Evolutionary conservation across 306 rosid species (phyloP).

Genomic region (Dryas drummondii): DNA sequence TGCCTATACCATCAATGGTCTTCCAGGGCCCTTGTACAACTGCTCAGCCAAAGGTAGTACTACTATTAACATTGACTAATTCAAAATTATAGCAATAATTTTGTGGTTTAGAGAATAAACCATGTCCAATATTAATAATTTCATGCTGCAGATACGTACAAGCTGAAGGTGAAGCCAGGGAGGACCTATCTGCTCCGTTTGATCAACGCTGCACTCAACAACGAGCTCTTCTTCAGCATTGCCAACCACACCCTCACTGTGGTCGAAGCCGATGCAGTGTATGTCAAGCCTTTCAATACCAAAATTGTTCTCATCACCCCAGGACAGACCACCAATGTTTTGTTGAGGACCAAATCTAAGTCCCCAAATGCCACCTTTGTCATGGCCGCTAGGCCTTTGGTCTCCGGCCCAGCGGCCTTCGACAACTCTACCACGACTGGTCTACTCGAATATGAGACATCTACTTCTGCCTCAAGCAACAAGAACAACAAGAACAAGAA

Average conservation of each 20-base stretch:
- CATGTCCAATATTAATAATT: neutral
- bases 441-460: conserved; percentile 49
- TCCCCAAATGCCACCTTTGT: conserved; percentile 49
- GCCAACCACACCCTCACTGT: conserved; percentile 69
- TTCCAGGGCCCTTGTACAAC: conserved; percentile 59
- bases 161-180: conserved; percentile 65
- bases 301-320: conserved; percentile 59
- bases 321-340: conserved; percentile 66
- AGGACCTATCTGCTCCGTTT: conserved; percentile 56
- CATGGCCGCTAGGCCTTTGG: conserved; percentile 61
- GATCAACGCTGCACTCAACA: conserved; percentile 63
- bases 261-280: conserved; percentile 70
- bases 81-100: neutral
- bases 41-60: conserved; percentile 60
- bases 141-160: conserved; percentile 46
- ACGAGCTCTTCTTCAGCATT: conserved; percentile 71
- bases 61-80: neutral
- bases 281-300: conserved; percentile 57
- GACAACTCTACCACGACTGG: conserved; percentile 70
- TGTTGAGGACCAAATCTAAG: conserved; percentile 50
- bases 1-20: conserved; percentile 70
- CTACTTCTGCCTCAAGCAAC: conserved; percentile 13
- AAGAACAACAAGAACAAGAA: conserved; percentile 19
- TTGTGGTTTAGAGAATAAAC: neutral
- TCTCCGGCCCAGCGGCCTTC: conserved; percentile 58